phyloP scores from a whole-genome alignment of 495 filamentous ascomycete species.

The Xylaria scruposa region DNA sequence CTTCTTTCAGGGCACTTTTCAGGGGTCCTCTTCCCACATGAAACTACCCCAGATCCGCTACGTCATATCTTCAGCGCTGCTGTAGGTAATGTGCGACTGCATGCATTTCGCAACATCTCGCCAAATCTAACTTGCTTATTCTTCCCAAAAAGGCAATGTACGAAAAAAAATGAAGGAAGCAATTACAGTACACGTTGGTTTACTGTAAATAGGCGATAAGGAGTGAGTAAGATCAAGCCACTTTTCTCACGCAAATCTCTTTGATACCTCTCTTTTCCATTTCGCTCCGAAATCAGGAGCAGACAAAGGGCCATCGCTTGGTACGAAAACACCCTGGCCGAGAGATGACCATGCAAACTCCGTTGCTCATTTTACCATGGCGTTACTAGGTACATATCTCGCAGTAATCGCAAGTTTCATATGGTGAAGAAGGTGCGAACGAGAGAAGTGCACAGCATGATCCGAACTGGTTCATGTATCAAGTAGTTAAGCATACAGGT shows the following conservation, averaged over 20 bases:
- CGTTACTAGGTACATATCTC: no score
- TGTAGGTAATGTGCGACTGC: no score
- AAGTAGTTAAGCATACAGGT: not conserved
- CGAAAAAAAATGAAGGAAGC: not conserved
- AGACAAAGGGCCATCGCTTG: not conserved
- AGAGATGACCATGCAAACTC: not conserved
- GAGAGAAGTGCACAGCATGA: no score
- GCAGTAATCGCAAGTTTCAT: not conserved
- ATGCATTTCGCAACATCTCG: not conserved
- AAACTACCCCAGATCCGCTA: conserved; percentile 12
- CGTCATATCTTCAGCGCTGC: not conserved
- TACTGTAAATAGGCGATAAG: not conserved
- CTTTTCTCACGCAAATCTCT: not conserved
- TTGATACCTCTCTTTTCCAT: not conserved
- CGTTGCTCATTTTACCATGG: no score
- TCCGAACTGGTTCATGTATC: no score
- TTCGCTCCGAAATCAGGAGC: not conserved
- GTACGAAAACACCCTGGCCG: not conserved
- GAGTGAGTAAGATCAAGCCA: not conserved
- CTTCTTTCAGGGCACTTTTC: not conserved
- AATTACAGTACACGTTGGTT: not conserved
- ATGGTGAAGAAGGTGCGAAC: no score
- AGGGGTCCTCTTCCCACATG: not conserved
- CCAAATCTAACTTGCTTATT: not conserved
- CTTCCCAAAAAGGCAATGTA: not conserved